phyloP scores from a whole-genome alignment of 176 grass and related monocot species.

The Hordeum marinum region DNA sequence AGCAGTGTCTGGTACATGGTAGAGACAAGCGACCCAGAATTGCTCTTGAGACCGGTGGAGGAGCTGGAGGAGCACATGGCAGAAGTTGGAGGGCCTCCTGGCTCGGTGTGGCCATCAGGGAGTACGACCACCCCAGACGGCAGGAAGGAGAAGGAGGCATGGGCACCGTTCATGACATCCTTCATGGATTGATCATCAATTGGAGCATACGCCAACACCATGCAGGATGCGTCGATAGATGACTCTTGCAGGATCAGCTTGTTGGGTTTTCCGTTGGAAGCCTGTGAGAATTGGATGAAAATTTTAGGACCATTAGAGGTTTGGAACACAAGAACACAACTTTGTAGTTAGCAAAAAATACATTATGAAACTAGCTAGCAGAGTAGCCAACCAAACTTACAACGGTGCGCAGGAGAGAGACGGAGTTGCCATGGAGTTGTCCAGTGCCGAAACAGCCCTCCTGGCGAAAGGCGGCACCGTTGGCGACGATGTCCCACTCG shows the following conservation, averaged over 20 bases:
- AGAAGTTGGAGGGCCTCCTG: neutral
- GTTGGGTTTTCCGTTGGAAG: neutral
- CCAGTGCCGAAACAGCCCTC: slow-evolving; percentile 35
- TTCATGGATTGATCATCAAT: neutral
- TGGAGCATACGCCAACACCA: neutral
- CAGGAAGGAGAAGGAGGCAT: neutral
- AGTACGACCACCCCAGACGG: neutral
- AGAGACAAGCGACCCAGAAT: slow-evolving; percentile 22
- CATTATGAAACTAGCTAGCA: neutral
- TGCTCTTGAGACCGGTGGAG: too few relatives aligned
- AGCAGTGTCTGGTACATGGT: slow-evolving; percentile 17
- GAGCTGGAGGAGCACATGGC: neutral
- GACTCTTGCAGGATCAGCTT: neutral
- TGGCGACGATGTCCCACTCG: slow-evolving; percentile 36
- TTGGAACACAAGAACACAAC: neutral
- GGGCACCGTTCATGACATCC: neutral
- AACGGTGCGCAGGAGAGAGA: slow-evolving; percentile 42
- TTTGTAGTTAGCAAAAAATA: neutral
- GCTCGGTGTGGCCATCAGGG: slow-evolving; percentile 13
- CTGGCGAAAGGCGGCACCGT: slow-evolving; percentile 17
- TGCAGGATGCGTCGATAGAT: neutral
- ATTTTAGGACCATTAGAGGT: neutral
- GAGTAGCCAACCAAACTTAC: slow-evolving; percentile 33
- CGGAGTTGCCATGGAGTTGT: slow-evolving; percentile 24
- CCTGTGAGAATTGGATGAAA: neutral